Evolutionary conservation across 805 yeast genomes (phyloP).

Genomic region (Wickerhamia fluorescens): DNA sequence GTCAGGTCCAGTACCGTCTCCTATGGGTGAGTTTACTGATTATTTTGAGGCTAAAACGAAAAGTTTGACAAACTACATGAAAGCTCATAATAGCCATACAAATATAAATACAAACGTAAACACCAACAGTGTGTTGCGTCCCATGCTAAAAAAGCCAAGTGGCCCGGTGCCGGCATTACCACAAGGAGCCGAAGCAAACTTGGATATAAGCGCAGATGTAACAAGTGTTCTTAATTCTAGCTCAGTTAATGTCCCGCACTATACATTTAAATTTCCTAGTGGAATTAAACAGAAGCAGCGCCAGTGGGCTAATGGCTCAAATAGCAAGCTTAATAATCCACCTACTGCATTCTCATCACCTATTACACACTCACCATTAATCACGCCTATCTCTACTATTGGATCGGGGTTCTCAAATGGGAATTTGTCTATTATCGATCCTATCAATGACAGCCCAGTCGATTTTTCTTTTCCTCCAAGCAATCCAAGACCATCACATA

Average conservation of each 20-base stretch:
- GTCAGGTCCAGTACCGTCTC: conserved; percentile 17
- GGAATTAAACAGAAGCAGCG: too few species aligned
- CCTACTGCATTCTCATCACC: conserved; percentile 19
- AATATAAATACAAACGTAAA: conserved; percentile 1
- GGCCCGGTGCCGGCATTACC: conserved; percentile 5
- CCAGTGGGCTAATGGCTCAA: conserved; percentile 6
- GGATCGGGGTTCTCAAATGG: conserved; percentile 13
- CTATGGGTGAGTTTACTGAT: conserved; percentile 18
- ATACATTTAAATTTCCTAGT: conserved; percentile 9
- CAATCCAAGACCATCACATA: too few species aligned
- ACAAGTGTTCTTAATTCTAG: not conserved
- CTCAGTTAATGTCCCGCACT: conserved; percentile 2
- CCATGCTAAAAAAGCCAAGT: conserved; percentile 5
- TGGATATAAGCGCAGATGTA: not conserved
- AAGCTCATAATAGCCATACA: conserved; percentile 1
- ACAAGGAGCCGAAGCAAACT: conserved; percentile 1
- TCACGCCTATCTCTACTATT: conserved; percentile 23
- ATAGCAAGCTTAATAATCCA: conserved; percentile 9
- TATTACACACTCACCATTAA: conserved; percentile 28
- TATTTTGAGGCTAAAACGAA: conserved; percentile 16
- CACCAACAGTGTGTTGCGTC: conserved; percentile 5
- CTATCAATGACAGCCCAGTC: conserved; percentile 34
- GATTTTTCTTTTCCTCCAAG: conserved; percentile 24
- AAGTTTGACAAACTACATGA: conserved; percentile 5
- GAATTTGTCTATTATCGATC: conserved; percentile 21